A percentile compares a stretch with the other conserved stretches of the same genome.
phyloP scores from a whole-genome alignment of 164 flowering plant genomes.

The Euptelea pleiosperma region DNA sequence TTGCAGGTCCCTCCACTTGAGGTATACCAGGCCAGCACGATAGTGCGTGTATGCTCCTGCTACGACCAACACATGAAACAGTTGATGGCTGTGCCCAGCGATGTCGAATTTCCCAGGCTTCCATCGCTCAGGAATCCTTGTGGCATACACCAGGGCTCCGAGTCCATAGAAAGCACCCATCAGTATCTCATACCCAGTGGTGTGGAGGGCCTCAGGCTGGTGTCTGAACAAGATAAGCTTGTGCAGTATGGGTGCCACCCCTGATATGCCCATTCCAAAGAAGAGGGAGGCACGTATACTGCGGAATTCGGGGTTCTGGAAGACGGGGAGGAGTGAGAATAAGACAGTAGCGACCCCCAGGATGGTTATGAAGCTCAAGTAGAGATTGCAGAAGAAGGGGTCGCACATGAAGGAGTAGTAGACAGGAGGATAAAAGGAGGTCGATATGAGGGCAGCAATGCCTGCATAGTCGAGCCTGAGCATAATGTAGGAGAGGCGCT shows the following conservation, averaged over 20 bases:
- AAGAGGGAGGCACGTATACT: constrained; percentile 68
- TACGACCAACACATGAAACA: constrained; percentile 86
- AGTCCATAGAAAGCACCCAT: constrained; percentile 85
- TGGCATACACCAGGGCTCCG: constrained; percentile 83
- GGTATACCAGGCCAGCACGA: constrained; percentile 78
- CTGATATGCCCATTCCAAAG: constrained; percentile 86
- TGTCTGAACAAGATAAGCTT: constrained; percentile 65
- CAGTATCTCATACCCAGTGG: constrained; percentile 78
- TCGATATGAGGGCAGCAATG: constrained; percentile 82
- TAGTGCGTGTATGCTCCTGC: constrained; percentile 95
- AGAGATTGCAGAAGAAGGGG: constrained; percentile 84
- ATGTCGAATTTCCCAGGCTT: constrained; percentile 95
- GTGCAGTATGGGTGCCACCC: constrained; percentile 78
- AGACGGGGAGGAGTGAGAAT: constrained; percentile 73
- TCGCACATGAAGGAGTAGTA: constrained; percentile 98
- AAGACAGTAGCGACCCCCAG: constrained; percentile 67
- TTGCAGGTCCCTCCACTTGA: constrained; percentile 77
- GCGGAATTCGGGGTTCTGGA: constrained; percentile 78
- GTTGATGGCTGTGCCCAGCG: constrained; percentile 94
- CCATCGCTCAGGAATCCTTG: constrained; percentile 92
- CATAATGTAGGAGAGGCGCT: constrained; percentile 84
- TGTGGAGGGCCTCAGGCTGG: constrained; percentile 80
- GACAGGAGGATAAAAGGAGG: constrained; percentile 92
- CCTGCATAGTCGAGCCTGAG: constrained; percentile 94
- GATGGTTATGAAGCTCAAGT: constrained; percentile 80